Evolutionary conservation across 768 basidiomycete species (phyloP), one percentile per base, ranked within the genome.

Genomic region (Podaxis rugospora): DNA sequence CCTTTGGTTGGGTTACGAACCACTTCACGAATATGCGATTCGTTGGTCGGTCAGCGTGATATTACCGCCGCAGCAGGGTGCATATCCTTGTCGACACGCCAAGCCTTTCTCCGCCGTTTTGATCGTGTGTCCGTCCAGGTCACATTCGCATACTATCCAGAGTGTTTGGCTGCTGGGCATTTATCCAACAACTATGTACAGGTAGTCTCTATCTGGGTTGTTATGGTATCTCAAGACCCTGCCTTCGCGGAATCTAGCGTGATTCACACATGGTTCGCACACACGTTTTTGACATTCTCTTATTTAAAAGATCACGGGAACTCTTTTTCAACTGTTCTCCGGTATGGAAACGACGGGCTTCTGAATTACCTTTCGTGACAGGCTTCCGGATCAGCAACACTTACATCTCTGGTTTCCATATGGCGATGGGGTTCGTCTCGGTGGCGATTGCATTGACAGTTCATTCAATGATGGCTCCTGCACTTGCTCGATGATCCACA

Each of bases 281-380:
- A 10, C 42, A 44, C 42, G 42, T 44, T 44, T 16, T 23, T 51
- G 7, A 27, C 39, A 32, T 9, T 51, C 6, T 36, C 53, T 75
- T 55, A 42, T 42, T 44, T 27, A 56, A 23, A 58, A 78, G 76
- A 87, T 90, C 64, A 90, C 88, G 0, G 91, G 89, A 23, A 89
- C 94, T 51, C 78, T 93, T 14, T 90, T 93, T 75, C 93, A 94
- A 73, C 80, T 94, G 1, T 92, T 92, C 0, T 90, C 89, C 6
- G 92, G 92, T 40, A 80, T 94, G 10, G 87, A 6, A 90, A 84
- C 47, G 90, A 90, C 10, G 92, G 92, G 32, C 82, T 94, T 5
- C 80, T 95, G 63, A 84, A 82, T 62, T 92, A 87, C 67, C 87
- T 84, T 10, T 79, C 80, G 39, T 75, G 82, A 63, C 78, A 83